Conservation (phyloP, 2,329 filamentous ascomycete genomes). For the Botryotinia convoluta region DNA sequence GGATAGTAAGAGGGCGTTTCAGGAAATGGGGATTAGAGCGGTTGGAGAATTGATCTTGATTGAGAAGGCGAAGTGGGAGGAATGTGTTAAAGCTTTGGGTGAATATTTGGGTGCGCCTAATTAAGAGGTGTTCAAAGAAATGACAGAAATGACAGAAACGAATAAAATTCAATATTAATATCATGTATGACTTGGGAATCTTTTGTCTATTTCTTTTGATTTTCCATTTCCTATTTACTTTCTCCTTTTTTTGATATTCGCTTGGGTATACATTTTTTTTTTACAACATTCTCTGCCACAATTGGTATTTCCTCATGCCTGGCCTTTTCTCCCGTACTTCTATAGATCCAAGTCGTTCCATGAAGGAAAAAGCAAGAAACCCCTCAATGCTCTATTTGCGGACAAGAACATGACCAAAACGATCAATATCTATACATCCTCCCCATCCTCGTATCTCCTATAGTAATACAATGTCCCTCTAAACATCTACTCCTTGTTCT, state of each 20-base stretch:
- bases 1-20: slow-evolving; percentile 92
- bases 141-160: not conserved
- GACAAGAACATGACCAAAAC: not conserved
- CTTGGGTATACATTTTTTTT: slow-evolving; percentile 1
- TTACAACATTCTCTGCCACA: not conserved
- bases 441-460: not conserved
- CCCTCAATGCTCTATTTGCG: not conserved
- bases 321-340: not conserved
- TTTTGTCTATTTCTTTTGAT: not conserved
- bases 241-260: not conserved
- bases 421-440: not conserved
- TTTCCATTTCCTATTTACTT: not conserved
- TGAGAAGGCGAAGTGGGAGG: slow-evolving; percentile 72
- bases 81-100: slow-evolving; percentile 70
- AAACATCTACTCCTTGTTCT: slow-evolving; percentile 34
- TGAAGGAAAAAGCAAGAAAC: not conserved
- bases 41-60: slow-evolving; percentile 84
- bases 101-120: slow-evolving; percentile 64
- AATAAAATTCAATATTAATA: slow-evolving; percentile 23
- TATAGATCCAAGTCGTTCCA: not conserved
- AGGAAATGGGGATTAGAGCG: slow-evolving; percentile 85
- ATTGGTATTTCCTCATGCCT: not conserved
- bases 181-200: not conserved
- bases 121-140: slow-evolving; percentile 11
- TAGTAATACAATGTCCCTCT: not conserved